Evolutionary conservation across 2,329 filamentous ascomycete species (phyloP).

Genomic region (Nemania diffusa): DNA sequence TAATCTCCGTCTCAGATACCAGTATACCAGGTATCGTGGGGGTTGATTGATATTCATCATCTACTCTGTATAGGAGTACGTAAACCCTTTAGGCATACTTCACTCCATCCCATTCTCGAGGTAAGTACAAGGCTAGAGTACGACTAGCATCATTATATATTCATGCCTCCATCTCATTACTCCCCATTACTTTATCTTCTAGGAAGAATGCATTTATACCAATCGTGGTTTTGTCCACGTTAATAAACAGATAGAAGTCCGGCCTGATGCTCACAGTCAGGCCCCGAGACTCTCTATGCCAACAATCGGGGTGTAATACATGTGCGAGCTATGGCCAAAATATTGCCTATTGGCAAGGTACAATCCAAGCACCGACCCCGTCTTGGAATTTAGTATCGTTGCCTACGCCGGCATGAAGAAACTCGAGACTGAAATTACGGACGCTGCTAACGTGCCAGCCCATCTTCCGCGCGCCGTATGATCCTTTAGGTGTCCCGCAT

Average conservation of each 20-base stretch:
- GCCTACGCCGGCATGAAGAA: slow-evolving; percentile 47
- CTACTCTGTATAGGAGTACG: slow-evolving; percentile 24
- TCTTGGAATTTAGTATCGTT: slow-evolving; percentile 42
- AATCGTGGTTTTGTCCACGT: slow-evolving; percentile 22
- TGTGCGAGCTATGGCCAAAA: slow-evolving; percentile 6
- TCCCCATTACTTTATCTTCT: slow-evolving; percentile 31
- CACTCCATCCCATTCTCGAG: neutral
- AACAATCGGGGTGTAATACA: slow-evolving; percentile 10
- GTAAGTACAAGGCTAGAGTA: slow-evolving; percentile 16
- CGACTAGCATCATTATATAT: neutral
- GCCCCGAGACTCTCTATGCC: slow-evolving; percentile 19
- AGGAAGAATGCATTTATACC: slow-evolving; percentile 26
- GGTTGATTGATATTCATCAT: slow-evolving; percentile 23
- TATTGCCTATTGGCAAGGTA: slow-evolving; percentile 39
- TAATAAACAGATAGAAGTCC: slow-evolving; percentile 16
- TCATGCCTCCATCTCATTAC: slow-evolving; percentile 25
- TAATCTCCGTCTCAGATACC: neutral
- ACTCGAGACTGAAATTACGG: slow-evolving; percentile 45
- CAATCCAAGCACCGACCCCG: slow-evolving; percentile 48
- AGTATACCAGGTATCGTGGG: neutral
- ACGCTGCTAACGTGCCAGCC: slow-evolving; percentile 46
- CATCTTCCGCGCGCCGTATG: slow-evolving; percentile 38
- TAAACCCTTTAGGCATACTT: slow-evolving; percentile 7
- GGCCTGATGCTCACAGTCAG: slow-evolving; percentile 3
- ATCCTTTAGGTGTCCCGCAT: slow-evolving; percentile 36